These are phyloP conservation scores for Gymnopilus dilepis DNA, from an alignment of 768 basidiomycete genomes.

Conservation along the genomic window DNA sequence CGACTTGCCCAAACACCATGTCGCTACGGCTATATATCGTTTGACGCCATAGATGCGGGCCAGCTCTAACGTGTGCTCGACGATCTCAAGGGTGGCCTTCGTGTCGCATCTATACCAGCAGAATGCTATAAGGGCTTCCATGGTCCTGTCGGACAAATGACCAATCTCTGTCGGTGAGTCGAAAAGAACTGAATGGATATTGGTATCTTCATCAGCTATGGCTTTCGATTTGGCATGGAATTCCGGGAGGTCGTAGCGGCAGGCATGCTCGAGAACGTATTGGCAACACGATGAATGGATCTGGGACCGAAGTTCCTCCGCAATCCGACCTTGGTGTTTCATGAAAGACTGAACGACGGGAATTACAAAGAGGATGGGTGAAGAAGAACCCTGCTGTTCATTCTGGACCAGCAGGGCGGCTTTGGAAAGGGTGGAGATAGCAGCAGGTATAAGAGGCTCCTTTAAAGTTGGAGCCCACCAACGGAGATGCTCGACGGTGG, in stretches of 20 bases:
- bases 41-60: neutral
- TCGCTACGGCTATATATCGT: neutral
- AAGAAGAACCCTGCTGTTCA: neutral
- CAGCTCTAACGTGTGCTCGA: neutral
- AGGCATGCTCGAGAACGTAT: conserved; percentile 16
- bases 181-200: conserved; percentile 20
- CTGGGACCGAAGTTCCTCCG: neutral
- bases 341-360: conserved; percentile 19
- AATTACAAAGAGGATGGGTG: conserved; percentile 9
- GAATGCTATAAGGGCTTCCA: neutral
- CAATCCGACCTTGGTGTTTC: neutral
- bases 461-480: neutral
- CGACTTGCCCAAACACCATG: neutral
- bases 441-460: neutral
- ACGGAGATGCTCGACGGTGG: neutral
- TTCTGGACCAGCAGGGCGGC: neutral
- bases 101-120: neutral
- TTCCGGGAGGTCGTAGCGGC: conserved; percentile 10
- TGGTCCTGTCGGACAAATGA: neutral
- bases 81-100: neutral
- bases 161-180: neutral
- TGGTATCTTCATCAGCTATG: conserved; percentile 11
- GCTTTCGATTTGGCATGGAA: conserved; percentile 13
- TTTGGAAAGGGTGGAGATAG: neutral
- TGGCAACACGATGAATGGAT: conserved; percentile 12